Conservation (phyloP, 2,329 filamentous ascomycete genomes). For the Hirsutella thompsonii region DNA sequence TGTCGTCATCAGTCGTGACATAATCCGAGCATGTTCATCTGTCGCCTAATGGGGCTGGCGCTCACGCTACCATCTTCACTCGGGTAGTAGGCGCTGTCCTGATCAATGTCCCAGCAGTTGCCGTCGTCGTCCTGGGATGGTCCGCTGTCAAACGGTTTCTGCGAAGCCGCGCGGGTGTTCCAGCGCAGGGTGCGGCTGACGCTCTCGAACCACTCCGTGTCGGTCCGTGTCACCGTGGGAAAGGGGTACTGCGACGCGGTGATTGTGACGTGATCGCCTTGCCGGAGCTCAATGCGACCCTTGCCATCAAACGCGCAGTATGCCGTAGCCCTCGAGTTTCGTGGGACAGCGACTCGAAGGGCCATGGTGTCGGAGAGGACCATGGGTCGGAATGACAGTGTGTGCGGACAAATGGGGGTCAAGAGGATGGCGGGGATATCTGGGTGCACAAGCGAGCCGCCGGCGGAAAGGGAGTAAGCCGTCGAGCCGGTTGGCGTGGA, state of each 20-base stretch:
- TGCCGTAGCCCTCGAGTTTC: slow-evolving; percentile 75
- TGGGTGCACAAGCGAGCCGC: slow-evolving; percentile 88
- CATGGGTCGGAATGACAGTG: slow-evolving; percentile 94
- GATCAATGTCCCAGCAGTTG: slow-evolving; percentile 86
- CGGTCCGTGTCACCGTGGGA: slow-evolving; percentile 82
- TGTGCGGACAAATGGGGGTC: slow-evolving; percentile 95
- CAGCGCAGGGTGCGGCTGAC: slow-evolving; percentile 84
- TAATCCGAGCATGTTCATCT: slow-evolving; percentile 57
- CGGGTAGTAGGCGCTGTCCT: slow-evolving; percentile 59
- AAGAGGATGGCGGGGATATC: slow-evolving; percentile 94
- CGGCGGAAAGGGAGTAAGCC: slow-evolving; percentile 90
- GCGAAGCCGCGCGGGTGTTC: slow-evolving; percentile 85
- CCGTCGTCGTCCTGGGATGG: slow-evolving; percentile 34
- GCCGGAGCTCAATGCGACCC: slow-evolving; percentile 80
- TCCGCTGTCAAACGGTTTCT: slow-evolving; percentile 69
- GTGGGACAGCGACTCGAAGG: slow-evolving; percentile 76
- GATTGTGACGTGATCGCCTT: slow-evolving; percentile 92
- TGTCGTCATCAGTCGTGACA: slow-evolving; percentile 5
- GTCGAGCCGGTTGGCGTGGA: slow-evolving; percentile 91
- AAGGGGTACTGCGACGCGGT: slow-evolving; percentile 94
- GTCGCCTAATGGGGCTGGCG: slow-evolving; percentile 55
- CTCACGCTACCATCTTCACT: slow-evolving; percentile 60
- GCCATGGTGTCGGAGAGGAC: slow-evolving; percentile 91
- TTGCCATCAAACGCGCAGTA: slow-evolving; percentile 98
- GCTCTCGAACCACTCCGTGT: slow-evolving; percentile 93